Conservation (phyloP, 768 basidiomycete species). For the Termitomyces sp. region DNA sequence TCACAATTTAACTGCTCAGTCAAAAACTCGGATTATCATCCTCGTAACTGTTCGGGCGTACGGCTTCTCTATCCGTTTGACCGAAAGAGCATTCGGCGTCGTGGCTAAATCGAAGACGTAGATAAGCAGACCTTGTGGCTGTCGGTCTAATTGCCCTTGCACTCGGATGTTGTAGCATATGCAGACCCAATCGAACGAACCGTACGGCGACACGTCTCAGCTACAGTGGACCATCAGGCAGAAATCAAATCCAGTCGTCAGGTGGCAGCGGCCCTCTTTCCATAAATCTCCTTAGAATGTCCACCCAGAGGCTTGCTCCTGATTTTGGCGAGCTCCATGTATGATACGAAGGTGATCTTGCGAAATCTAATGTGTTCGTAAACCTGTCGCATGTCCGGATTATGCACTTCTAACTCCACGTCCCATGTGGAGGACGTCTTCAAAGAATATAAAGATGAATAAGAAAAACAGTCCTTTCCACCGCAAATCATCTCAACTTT, state of each 20-base stretch:
- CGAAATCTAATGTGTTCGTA: neutral
- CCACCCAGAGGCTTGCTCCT: neutral
- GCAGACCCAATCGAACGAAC: neutral
- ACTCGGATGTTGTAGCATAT: neutral
- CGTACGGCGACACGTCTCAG: neutral
- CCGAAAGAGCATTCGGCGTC: neutral
- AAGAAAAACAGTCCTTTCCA: neutral
- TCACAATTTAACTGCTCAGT: no score
- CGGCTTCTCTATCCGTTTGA: neutral
- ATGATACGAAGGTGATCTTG: neutral
- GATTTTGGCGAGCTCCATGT: neutral
- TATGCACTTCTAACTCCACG: neutral
- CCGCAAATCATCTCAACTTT: neutral
- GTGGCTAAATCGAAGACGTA: neutral
- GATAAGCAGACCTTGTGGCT: neutral
- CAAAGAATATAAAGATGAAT: constrained; percentile 10
- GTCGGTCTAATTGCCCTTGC: neutral
- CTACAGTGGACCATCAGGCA: neutral
- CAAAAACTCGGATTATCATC: no score
- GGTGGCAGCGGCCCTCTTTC: neutral
- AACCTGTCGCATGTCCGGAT: neutral
- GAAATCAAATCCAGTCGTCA: neutral
- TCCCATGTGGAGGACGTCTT: neutral
- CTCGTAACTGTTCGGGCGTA: neutral
- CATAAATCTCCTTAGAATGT: neutral